phyloP scores from a whole-genome alignment of 2,329 filamentous ascomycete species.

The Penicillium sp. region DNA sequence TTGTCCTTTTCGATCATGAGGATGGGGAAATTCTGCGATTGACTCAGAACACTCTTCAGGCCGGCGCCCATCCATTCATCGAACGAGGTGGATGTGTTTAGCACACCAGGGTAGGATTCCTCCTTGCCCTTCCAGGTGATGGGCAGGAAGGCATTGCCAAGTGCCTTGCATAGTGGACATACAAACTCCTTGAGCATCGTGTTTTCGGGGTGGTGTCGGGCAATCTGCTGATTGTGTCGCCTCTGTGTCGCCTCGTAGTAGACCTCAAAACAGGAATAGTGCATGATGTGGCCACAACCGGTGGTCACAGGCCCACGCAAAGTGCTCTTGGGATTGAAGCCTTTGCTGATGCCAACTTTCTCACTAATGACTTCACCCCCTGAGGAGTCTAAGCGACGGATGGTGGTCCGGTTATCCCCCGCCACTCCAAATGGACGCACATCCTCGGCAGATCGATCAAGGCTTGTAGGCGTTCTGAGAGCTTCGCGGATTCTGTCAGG shows the following conservation, averaged over 20 bases:
- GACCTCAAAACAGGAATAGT: conserved; percentile 88
- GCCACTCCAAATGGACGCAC: conserved; percentile 87
- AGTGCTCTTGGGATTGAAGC: conserved; percentile 66
- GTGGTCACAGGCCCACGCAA: conserved; percentile 74
- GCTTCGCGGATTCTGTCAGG: conserved; percentile 79
- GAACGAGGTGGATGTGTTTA: conserved; percentile 58
- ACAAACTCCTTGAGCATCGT: conserved; percentile 80
- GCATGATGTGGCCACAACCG: conserved; percentile 97
- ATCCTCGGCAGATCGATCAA: conserved; percentile 77
- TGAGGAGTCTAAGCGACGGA: conserved; percentile 67
- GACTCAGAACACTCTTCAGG: conserved; percentile 46
- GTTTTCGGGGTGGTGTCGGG: conserved; percentile 84
- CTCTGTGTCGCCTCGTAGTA: conserved; percentile 80
- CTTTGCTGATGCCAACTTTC: conserved; percentile 78
- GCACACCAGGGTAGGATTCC: conserved; percentile 69
- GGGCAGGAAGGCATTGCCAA: conserved; percentile 90
- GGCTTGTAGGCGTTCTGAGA: conserved; percentile 66
- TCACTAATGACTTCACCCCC: conserved; percentile 68
- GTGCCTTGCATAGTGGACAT: conserved; percentile 90
- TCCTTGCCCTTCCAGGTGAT: conserved; percentile 93
- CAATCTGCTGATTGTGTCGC: conserved; percentile 86
- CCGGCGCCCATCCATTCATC: conserved; percentile 61
- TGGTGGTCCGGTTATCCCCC: conserved; percentile 70
- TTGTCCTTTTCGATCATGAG: conserved; percentile 33
- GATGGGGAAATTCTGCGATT: conserved; percentile 46